Evolutionary conservation across 2,329 filamentous ascomycete species (phyloP), one percentile per base, ranked within the genome.

Genomic region (Fusarium camptoceras): DNA sequence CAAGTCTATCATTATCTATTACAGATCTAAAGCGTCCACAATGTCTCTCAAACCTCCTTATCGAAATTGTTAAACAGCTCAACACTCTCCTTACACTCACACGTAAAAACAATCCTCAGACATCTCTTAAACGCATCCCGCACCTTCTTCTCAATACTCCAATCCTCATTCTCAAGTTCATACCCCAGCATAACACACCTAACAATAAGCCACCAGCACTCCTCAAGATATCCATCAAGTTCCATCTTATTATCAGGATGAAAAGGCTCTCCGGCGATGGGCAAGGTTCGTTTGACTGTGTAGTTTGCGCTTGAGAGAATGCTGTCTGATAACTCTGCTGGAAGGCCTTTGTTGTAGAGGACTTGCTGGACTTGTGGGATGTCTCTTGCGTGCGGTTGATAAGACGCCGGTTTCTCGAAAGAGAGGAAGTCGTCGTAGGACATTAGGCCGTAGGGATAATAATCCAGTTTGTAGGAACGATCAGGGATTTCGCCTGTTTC

Each of bases 141-240:
- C 0, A 56, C 9, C 3, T 24, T 12, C 6, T 5, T 8, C 12
- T 50, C 51, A 7, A 54, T 44, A 9, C 46, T 20, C 43, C 54
- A 30, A 11, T 11, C 3, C 2, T 25, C 37, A 27, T 27, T 7
- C 11, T 15, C 22, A 2, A 67, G 5, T n/a, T 66, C 64, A 10
- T 7, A 3, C 0, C 64, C 56, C 2, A 68, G 3, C 65, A 68
- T 68, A n/a, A 41, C 10, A 25, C 64, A 68, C 25, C 58, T 51
- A 0, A 68, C 43, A 15, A 68, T 46, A 3, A 68, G 48, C 12
- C 64, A 25, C 65, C 65, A 68, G 14, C 65, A 68, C 12, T 68
- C n/a, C 1, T 64, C 48, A 3, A 68, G 51, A n/a, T 68, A 68
- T 1, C 11, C 22, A 6, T 22, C 24, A 3, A 68, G 1, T 9